A percentile compares a stretch with the other conserved stretches of the same genome.
These are phyloP conservation scores for Aphanomyces astaci DNA, from an alignment of 352 stramenopile genomes.

Conservation along the genomic window DNA sequence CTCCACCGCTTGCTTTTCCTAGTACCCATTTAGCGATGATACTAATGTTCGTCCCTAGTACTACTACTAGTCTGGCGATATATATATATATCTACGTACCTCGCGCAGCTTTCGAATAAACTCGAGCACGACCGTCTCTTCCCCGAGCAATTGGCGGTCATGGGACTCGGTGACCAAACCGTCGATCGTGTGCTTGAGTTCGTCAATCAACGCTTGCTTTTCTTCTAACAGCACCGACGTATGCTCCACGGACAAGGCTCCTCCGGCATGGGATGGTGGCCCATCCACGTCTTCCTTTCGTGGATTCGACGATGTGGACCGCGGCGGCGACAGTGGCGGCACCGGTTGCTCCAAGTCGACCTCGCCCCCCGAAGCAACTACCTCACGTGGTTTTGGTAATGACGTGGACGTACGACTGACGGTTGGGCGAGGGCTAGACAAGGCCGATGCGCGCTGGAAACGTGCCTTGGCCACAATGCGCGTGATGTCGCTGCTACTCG, in stretches of 20 bases:
- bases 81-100: too few species aligned
- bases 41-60: not conserved
- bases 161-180: constrained; percentile 59
- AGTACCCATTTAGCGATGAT: too few species aligned
- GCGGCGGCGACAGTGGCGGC: not conserved
- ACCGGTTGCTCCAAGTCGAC: too few species aligned
- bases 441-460: constrained; percentile 6
- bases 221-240: constrained; percentile 55
- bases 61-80: not conserved
- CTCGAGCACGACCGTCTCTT: constrained; percentile 70
- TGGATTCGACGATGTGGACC: too few species aligned
- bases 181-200: constrained; percentile 77
- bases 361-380: too few species aligned
- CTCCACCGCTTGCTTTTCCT: constrained; percentile 57
- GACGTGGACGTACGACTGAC: not conserved
- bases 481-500: constrained; percentile 40
- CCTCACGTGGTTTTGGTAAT: too few species aligned
- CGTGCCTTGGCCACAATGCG: constrained; percentile 18
- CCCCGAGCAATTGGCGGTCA: constrained; percentile 67
- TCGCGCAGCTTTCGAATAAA: constrained; percentile 79
- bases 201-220: constrained; percentile 69
- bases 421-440: not conserved
- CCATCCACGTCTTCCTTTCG: too few species aligned
- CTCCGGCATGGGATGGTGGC: too few species aligned
- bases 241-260: not conserved